Base-by-base conservation (phyloP, 768 basidiomycete genomes). In the Dentipellis fragilis region DNA sequence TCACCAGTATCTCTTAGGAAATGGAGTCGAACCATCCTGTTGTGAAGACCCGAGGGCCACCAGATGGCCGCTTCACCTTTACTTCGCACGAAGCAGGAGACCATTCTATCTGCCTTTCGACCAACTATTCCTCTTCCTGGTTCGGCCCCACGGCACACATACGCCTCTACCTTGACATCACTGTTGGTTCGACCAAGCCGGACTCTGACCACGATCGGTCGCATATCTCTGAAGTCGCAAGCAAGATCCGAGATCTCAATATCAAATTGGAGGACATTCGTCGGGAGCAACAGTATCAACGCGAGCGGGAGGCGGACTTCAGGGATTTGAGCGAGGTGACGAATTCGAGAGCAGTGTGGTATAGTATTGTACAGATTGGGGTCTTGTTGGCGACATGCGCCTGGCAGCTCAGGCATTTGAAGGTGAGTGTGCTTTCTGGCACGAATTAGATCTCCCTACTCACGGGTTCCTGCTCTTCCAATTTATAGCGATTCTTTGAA, bases 41-140 rank as follows among this genome's bases (percentile, higher is more conserved):
- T 14, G 92, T 91, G 42, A 87, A 86, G 64, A 93, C 93, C 9
- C 82, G 83, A n/a, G 96, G 96, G 1, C 89, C 93, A 5, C 75
- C 84, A 21, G 88, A 95, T 51, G 89, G 96, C 29, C 83, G 83
- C 56, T 98, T 98, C 74, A 98, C 96, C 0, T 99, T 99, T 66
- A 97, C 96, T 23, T 96, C 95, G 4, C 93, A 96, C 67, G 92
- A 94, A 58, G 80, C 94, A 29, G 94, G 94, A 49, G 96, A 98
- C 74, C 96, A 99, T 73, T 85, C 89, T 53, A 96, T 99, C 66
- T 99, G 96, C 68, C 80, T 98, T 51, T 90, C 90, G 6, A 89
- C 91, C 17, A 95, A 95, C 69, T 87, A 92, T 71, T 75, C 76
- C 21, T 70, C 74, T 2, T 82, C 89, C 14, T 95, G 90, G 92